Base-by-base conservation (phyloP, 352 stramenopile genomes). In the Poterioochromonas sp. region DNA sequence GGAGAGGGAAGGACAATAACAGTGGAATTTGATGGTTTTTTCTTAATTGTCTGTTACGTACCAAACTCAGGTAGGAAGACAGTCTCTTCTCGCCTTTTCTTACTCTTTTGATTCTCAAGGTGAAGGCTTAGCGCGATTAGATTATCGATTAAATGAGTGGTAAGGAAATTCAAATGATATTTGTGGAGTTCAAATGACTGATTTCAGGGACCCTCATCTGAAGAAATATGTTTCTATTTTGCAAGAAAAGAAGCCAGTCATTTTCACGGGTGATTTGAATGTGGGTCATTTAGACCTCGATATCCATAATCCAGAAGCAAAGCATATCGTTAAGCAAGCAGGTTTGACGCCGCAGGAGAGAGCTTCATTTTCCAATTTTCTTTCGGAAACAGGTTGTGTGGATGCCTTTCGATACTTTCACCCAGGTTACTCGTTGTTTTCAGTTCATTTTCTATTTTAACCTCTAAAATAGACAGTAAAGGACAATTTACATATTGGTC, bases 401-500 rank as follows among this genome's bases (percentile, higher is more conserved):
- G 68, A 76, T 43, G 40, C 68, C 1, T 62, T 76, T 76, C 68
- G 68, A 34, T 41, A 26, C 62, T 62, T 63, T 1, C 62, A 76
- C 34, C 68, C 68, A 29, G n/a, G 37, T 73, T 53, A 15, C n/a
- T 65, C 11, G 54, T 35, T 39, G 26, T 15, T 15, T 35, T 65
- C 54, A 39, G 8, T 65, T 32, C 5, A 22, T 29, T 65, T 65
- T 32, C 3, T 65, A 39, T 71, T 44, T n/a, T 71, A 29, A 22
- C 15, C n/a, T n/a, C n/a, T n/a, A n/a, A 26, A 12, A n/a, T 71
- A 71, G 62, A 54, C 53, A 12, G 2, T 35, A 18, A n/a, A 58
- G 68, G 40, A 62, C 40, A 76, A 44, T 76, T 62, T 63, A 62
- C 68, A 5, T 76, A 76, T 76, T 76, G 40, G 41, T 76, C 68